phyloP scores from a whole-genome alignment of 2,329 filamentous ascomycete species.

The Botryotinia calthae region DNA sequence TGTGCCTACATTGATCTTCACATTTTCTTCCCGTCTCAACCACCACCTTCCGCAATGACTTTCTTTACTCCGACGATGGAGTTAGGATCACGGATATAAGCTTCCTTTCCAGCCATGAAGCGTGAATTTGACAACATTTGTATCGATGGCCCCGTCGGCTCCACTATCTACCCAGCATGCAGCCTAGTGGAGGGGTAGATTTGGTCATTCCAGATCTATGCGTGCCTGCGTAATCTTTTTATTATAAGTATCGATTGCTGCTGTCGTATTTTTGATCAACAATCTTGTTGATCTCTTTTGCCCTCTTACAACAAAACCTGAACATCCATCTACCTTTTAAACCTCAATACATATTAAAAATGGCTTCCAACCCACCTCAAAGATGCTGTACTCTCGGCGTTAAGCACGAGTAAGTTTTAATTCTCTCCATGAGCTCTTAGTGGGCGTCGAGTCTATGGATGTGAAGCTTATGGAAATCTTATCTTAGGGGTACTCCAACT shows the following conservation, averaged over 20 bases:
- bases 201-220: neutral
- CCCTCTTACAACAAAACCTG: neutral
- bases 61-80: neutral
- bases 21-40: neutral
- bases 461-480: neutral
- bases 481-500: constrained; percentile 34
- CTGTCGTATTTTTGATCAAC: neutral
- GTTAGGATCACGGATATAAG: neutral
- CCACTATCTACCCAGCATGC: neutral
- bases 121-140: neutral
- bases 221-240: neutral
- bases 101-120: neutral
- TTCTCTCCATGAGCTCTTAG: neutral
- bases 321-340: neutral
- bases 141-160: neutral
- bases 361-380: constrained; percentile 39
- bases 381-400: constrained; percentile 39
- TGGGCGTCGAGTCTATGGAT: neutral
- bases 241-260: neutral
- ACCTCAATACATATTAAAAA: constrained; percentile 23
- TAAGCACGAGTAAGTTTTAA: constrained; percentile 36
- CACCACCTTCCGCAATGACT: neutral
- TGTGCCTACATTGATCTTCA: neutral
- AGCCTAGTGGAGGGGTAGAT: constrained; percentile 6
- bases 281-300: neutral